Conservation (phyloP, 257 asterid species). For the Euphrasia confusa region DNA sequence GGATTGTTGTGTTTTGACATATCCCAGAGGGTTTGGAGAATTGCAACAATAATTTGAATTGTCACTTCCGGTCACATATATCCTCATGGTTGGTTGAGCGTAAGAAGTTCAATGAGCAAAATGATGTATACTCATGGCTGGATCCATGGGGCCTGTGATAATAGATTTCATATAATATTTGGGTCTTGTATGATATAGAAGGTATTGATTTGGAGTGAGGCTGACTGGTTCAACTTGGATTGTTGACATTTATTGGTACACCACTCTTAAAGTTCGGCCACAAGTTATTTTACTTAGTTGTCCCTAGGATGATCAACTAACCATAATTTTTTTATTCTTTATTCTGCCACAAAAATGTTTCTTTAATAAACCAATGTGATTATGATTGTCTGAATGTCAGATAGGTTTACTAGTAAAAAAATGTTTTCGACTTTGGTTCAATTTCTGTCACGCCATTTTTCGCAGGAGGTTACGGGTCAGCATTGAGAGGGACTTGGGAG, state of each 20-base stretch:
- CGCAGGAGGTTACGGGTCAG: conserved; percentile 91
- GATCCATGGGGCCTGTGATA: conserved; percentile 6
- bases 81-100: background rate
- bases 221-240: conserved; percentile 3
- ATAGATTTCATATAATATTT: conserved; percentile 7
- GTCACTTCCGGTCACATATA: background rate
- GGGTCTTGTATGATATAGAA: conserved; percentile 3
- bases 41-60: background rate
- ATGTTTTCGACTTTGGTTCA: conserved; percentile 21
- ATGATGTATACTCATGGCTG: conserved; percentile 15
- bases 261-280: conserved; percentile 7
- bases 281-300: background rate
- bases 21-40: background rate
- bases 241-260: conserved; percentile 8
- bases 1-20: conserved; percentile 3
- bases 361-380: conserved; percentile 14
- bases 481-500: conserved; percentile 95
- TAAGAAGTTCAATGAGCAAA: conserved; percentile 5
- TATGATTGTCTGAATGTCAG: conserved; percentile 8
- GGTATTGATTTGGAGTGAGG: conserved; percentile 9
- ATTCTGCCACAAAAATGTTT: conserved; percentile 15
- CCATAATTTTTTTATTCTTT: background rate
- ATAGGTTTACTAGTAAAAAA: conserved; percentile 20
- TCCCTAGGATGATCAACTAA: conserved; percentile 13
- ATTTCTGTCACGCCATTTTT: conserved; percentile 21